phyloP scores from a whole-genome alignment of 2,329 filamentous ascomycete species.

The Colletotrichum zoysiae region DNA sequence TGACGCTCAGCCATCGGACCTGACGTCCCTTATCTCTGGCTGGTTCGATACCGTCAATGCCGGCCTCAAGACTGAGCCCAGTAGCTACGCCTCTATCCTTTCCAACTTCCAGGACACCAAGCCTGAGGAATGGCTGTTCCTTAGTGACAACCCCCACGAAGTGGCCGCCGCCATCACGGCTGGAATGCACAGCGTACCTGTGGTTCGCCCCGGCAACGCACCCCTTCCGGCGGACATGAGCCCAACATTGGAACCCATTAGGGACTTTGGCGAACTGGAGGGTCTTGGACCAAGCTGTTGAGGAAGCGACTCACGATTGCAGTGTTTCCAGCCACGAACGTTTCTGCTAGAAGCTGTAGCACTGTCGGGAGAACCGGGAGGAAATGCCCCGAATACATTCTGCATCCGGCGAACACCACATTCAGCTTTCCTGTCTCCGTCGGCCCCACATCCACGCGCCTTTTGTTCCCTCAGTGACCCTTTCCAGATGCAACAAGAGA shows the following conservation, averaged over 20 bases:
- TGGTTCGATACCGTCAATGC: conserved; percentile 88
- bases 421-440: conserved; percentile 37
- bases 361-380: conserved; percentile 23
- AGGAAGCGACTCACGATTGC: conserved; percentile 5
- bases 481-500: conserved; percentile 5
- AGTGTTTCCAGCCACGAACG: conserved; percentile 12
- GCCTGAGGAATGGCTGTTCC: conserved; percentile 74
- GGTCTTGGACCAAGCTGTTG: conserved; percentile 25
- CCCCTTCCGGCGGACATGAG: conserved; percentile 65
- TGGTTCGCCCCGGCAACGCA: conserved; percentile 78
- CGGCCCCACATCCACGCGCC: conserved; percentile 4
- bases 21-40: conserved; percentile 69
- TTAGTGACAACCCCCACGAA: conserved; percentile 83
- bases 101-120: conserved; percentile 59
- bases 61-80: conserved; percentile 75
- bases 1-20: conserved; percentile 67
- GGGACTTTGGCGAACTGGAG: conserved; percentile 49
- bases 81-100: conserved; percentile 77
- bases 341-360: conserved; percentile 20
- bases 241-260: conserved; percentile 51
- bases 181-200: conserved; percentile 73
- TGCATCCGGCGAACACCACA: conserved; percentile 35
- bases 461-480: conserved; percentile 2
- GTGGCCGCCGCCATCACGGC: conserved; percentile 72
- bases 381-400: conserved; percentile 32